These are phyloP conservation scores for Boechera retrofracta DNA, from an alignment of 345 rosid genomes.

Conservation along the genomic window DNA sequence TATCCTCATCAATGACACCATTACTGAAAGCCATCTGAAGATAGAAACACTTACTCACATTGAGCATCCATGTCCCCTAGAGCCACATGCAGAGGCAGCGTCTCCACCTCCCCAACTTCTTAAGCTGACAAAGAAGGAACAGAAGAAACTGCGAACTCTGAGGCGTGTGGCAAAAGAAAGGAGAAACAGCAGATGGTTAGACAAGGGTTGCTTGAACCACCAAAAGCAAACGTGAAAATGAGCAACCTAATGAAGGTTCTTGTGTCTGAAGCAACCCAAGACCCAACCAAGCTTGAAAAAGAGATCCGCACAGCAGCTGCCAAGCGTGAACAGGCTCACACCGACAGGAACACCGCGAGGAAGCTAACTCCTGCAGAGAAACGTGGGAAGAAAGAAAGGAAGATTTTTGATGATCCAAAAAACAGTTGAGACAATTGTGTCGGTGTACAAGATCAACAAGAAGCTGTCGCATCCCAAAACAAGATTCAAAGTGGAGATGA, in stretches of 20 bases:
- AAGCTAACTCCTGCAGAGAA: conserved; percentile 92
- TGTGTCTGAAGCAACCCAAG: conserved; percentile 89
- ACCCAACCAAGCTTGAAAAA: conserved; percentile 88
- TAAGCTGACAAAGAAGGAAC: conserved; percentile 88
- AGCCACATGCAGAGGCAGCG: conserved; percentile 87
- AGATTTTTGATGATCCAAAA: conserved; percentile 74
- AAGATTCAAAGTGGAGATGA: conserved; percentile 84
- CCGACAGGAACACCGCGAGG: conserved; percentile 82
- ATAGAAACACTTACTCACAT: conserved; percentile 70
- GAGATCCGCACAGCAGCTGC: conserved; percentile 88
- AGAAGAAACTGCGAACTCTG: conserved; percentile 87
- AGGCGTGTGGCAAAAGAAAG: conserved; percentile 80
- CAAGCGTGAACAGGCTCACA: conserved; percentile 96
- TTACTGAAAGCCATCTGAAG: conserved; percentile 57
- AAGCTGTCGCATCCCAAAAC: conserved; percentile 81
- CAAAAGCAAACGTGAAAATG: conserved; percentile 84
- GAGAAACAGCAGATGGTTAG: conserved; percentile 93
- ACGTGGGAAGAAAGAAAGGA: conserved; percentile 88
- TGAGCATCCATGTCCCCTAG: conserved; percentile 86
- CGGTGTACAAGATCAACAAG: conserved; percentile 72
- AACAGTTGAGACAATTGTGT: conserved; percentile 70
- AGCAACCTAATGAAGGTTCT: conserved; percentile 93
- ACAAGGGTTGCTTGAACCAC: conserved; percentile 88
- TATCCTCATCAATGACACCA: conserved; percentile 49
- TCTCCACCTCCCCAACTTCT: conserved; percentile 91